Evolutionary conservation across 352 stramenopile genomes (phyloP), one percentile per base, ranked within the genome.

Genomic region (Phytophthora nicotianae): DNA sequence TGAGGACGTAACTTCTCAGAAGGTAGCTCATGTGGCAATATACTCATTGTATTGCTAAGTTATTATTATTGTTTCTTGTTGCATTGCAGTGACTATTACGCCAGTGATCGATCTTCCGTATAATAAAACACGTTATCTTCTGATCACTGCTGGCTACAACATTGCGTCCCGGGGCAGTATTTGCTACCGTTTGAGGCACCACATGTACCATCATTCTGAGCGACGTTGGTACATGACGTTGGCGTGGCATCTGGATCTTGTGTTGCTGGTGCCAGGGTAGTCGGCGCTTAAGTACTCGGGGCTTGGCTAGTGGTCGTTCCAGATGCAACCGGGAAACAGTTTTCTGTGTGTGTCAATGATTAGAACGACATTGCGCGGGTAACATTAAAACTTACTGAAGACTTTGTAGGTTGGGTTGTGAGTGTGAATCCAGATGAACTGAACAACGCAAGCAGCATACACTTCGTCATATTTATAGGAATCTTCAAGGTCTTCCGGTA

Each of bases 81-180:
- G 11, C 24, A 40, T 16, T 37, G 23, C 13, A 11, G 6, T 37
- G 5, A 23, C 26, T 51, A 51, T 38, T 51, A 40, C 21, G 45
- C n/a, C 2, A 14, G 5, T 24, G 21, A 21, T 21, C 23, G 17
- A 9, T 10, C 13, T 2, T n/a, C 24, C 24, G 45, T 51, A 51
- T 24, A 51, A 51, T 51, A 24, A 51, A 51, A 51, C 16, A 51
- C 35, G 37, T 21, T 51, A 51, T 51, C 38, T 51, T 38, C 45
- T 24, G 23, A 51, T 51, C 26, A 13, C 20, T 23, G 14, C 29
- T 35, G 29, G 29, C 29, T 35, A 35, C 29, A 35, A 35, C 29
- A 35, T 9, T 35, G 29, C 9, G 29, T 35, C 2, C 29, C 29
- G 29, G 29, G 29, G 29, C 8, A 35, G 29, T 35, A 35, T 35